phyloP scores from a whole-genome alignment of 129 eudicot genomes.

The Ambrosia artemisiifolia region DNA sequence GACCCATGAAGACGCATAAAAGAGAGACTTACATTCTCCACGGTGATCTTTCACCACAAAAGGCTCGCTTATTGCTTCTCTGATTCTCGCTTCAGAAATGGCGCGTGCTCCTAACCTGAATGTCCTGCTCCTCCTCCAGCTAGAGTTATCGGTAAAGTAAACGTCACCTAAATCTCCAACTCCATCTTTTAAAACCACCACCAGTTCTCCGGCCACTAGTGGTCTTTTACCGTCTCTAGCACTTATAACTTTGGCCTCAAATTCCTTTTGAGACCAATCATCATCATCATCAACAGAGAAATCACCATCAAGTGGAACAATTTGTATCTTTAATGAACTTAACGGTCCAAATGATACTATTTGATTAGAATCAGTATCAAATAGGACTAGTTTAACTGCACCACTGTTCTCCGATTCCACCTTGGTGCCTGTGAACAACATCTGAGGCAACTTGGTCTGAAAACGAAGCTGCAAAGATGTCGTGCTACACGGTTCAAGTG shows the following conservation, averaged over 20 bases:
- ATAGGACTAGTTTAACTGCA: constrained; percentile 45
- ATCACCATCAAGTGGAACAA: constrained; percentile 71
- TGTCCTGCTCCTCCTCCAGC: constrained; percentile 75
- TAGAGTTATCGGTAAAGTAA: constrained; percentile 78
- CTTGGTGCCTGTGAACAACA: constrained; percentile 54
- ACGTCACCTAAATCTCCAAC: constrained; percentile 62
- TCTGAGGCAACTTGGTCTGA: constrained; percentile 44
- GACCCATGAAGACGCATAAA: background rate
- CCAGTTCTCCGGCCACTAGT: constrained; percentile 55
- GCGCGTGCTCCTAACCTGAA: constrained; percentile 64
- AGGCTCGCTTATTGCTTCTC: constrained; percentile 65
- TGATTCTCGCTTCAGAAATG: constrained; percentile 35
- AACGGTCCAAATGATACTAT: constrained; percentile 49
- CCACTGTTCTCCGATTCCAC: constrained; percentile 39
- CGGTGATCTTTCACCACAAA: constrained; percentile 84
- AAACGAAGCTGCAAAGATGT: constrained; percentile 56
- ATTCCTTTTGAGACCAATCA: constrained; percentile 68
- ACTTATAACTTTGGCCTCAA: constrained; percentile 34
- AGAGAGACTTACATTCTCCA: constrained; percentile 72
- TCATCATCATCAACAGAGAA: constrained; percentile 55
- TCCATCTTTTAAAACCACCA: constrained; percentile 45
- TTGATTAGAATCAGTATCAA: constrained; percentile 43
- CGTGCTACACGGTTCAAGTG: constrained; percentile 39
- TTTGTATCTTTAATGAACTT: constrained; percentile 50
- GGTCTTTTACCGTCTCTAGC: constrained; percentile 87